A percentile compares a stretch with the other conserved stretches of the same genome.
phyloP scores from a whole-genome alignment of 148 eudicot genomes.

The Rhododendron ferrugineum region DNA sequence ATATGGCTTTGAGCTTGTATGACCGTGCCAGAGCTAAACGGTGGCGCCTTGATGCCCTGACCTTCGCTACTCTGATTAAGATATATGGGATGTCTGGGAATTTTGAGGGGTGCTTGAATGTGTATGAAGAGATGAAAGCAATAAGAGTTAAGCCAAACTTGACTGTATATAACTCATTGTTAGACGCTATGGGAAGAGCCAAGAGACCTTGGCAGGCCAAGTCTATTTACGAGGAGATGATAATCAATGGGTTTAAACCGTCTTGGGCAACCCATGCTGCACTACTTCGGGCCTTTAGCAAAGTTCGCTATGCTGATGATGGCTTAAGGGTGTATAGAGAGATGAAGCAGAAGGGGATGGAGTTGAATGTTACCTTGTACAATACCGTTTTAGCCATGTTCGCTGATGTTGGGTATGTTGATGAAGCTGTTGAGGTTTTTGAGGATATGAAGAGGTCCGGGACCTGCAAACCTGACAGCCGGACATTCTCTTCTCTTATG shows the following conservation, averaged over 20 bases:
- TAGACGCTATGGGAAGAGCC: constrained; percentile 90
- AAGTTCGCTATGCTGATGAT: constrained; percentile 71
- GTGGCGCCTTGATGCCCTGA: constrained; percentile 66
- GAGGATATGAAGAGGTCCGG: constrained; percentile 60
- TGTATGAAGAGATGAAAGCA: constrained; percentile 92
- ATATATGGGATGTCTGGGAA: constrained; percentile 62
- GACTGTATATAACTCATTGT: constrained; percentile 49
- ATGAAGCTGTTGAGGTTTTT: constrained; percentile 66
- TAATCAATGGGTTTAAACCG: constrained; percentile 42
- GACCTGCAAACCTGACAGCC: constrained; percentile 63
- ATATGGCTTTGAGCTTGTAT: constrained; percentile 64
- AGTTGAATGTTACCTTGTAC: constrained; percentile 56
- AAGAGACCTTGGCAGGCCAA: constrained; percentile 91
- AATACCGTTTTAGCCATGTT: constrained; percentile 72
- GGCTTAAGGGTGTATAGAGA: constrained; percentile 59
- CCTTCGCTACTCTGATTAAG: constrained; percentile 65
- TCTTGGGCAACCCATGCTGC: constrained; percentile 72
- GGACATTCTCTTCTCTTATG: constrained; percentile 78
- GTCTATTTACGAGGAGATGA: constrained; percentile 56
- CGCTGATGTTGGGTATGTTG: constrained; percentile 68
- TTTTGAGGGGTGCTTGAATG: constrained; percentile 91
- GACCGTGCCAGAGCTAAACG: constrained; percentile 69
- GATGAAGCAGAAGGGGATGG: constrained; percentile 65
- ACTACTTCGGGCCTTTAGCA: constrained; percentile 61
- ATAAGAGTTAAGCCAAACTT: constrained; percentile 55